Evolutionary conservation across 106 monocot genomes (phyloP).

Genomic region (Posidonia australis): DNA sequence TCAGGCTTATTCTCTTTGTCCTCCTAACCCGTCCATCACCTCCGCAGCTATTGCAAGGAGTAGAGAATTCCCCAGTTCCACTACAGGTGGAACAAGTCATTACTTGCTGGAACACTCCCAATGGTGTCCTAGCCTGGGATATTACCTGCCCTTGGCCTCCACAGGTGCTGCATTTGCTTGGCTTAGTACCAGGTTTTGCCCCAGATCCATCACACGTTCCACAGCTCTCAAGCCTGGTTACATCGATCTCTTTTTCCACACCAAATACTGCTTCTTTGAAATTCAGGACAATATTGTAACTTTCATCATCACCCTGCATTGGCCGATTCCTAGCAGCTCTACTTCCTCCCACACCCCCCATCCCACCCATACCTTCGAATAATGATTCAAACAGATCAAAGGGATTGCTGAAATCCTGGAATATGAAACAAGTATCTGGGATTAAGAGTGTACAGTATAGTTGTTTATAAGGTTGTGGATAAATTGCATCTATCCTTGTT

Average conservation of each 20-base stretch:
- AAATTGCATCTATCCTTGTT: background rate
- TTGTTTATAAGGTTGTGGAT: background rate
- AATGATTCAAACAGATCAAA: conserved; percentile 88
- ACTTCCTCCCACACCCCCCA: conserved; percentile 65
- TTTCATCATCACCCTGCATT: conserved; percentile 87
- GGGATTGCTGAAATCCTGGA: conserved; percentile 78
- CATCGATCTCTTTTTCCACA: conserved; percentile 86
- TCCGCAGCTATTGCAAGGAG: conserved; percentile 67
- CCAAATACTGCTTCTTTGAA: conserved; percentile 98
- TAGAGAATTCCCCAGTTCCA: conserved; percentile 77
- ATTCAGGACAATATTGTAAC: conserved; percentile 63
- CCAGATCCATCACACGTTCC: conserved; percentile 78
- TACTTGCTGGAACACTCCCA: conserved; percentile 93
- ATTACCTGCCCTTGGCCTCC: conserved; percentile 91
- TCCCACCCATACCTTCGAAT: conserved; percentile 78
- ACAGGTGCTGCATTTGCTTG: conserved; percentile 76
- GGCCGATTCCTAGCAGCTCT: conserved; percentile 68
- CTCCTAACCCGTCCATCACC: conserved; percentile 81
- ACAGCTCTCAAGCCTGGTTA: conserved; percentile 64
- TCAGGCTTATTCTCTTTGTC: conserved; percentile 78
- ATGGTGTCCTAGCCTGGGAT: conserved; percentile 66
- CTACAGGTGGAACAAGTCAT: conserved; percentile 55
- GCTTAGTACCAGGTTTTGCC: conserved; percentile 80
- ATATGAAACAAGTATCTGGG: background rate
- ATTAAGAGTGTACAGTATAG: background rate